Conservation (phyloP, 2,329 filamentous ascomycete species). For the Alternaria panax region DNA sequence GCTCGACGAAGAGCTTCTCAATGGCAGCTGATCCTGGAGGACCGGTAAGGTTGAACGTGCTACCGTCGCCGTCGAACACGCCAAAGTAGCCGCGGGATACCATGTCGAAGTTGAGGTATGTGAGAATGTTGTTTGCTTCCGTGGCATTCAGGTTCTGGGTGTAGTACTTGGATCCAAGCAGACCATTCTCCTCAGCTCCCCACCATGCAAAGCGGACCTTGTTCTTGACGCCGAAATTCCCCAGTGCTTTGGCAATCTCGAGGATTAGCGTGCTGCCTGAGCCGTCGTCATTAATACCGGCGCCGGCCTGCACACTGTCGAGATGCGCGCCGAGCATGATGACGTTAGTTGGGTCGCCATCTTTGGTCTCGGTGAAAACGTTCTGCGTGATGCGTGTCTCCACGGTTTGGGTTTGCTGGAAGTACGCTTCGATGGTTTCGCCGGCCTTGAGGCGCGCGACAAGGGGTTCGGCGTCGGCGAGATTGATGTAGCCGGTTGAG, state of each 20-base stretch:
- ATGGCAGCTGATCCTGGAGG: slow-evolving; percentile 45
- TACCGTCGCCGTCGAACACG: slow-evolving; percentile 51
- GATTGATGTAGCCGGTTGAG: slow-evolving; percentile 53
- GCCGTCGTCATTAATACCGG: slow-evolving; percentile 54
- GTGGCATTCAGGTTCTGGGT: slow-evolving; percentile 41
- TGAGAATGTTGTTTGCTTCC: slow-evolving; percentile 48
- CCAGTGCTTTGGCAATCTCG: slow-evolving; percentile 48
- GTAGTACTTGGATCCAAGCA: slow-evolving; percentile 51
- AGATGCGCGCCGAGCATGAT: slow-evolving; percentile 51
- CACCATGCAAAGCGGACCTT: slow-evolving; percentile 53
- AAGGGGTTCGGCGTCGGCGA: slow-evolving; percentile 53
- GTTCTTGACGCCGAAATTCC: slow-evolving; percentile 50
- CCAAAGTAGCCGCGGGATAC: slow-evolving; percentile 50
- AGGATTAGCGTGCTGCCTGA: slow-evolving; percentile 49
- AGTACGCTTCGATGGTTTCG: slow-evolving; percentile 51
- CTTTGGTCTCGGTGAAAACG: slow-evolving; percentile 51
- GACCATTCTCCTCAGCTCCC: slow-evolving; percentile 52
- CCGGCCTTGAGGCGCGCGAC: slow-evolving; percentile 51
- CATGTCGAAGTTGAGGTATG: slow-evolving; percentile 56
- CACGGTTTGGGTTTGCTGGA: slow-evolving; percentile 56
- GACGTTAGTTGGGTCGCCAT: slow-evolving; percentile 47
- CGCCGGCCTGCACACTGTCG: slow-evolving; percentile 48
- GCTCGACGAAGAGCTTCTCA: slow-evolving; percentile 49
- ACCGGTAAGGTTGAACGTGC: slow-evolving; percentile 43
- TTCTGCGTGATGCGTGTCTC: slow-evolving; percentile 60